Evolutionary conservation across 202 grass and related monocot species (phyloP).

Genomic region (Zoysia matrella): DNA sequence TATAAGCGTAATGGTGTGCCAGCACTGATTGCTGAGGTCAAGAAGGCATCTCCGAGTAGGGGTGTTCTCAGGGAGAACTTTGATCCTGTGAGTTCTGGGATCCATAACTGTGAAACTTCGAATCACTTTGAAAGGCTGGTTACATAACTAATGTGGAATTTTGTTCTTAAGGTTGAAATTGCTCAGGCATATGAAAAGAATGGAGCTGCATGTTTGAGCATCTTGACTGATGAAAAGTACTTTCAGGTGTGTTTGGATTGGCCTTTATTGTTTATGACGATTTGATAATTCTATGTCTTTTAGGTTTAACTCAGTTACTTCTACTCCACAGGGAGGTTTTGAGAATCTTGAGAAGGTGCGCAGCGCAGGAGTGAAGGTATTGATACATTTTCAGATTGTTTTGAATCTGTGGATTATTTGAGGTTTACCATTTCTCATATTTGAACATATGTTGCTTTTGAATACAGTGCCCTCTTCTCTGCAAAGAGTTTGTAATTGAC

Average conservation of each 20-base stretch:
- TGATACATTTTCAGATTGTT: slow-evolving; percentile 17
- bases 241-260: slow-evolving; percentile 72
- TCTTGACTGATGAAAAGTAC: slow-evolving; percentile 92
- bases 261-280: slow-evolving; percentile 19
- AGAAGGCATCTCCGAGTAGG: slow-evolving; percentile 81
- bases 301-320: slow-evolving; percentile 22
- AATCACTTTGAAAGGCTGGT: slow-evolving; percentile 24
- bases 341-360: slow-evolving; percentile 88
- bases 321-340: slow-evolving; percentile 72
- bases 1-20: slow-evolving; percentile 70
- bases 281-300: slow-evolving; percentile 12
- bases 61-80: slow-evolving; percentile 86
- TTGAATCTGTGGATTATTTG: slow-evolving; percentile 26
- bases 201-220: slow-evolving; percentile 97
- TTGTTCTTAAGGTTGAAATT: slow-evolving; percentile 70
- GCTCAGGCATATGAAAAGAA: slow-evolving; percentile 84
- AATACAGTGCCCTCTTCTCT: slow-evolving; percentile 97
- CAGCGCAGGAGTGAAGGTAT: slow-evolving; percentile 82
- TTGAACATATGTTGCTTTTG: slow-evolving; percentile 10
- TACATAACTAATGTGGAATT: slow-evolving; percentile 22
- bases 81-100: slow-evolving; percentile 68
- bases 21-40: slow-evolving; percentile 84
- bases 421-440: slow-evolving; percentile 23
- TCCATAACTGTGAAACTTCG: neutral
- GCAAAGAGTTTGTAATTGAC: slow-evolving; percentile 97